These are phyloP conservation scores for Dothistroma septosporum DNA, from an alignment of 2,329 filamentous ascomycete species.

Conservation along the genomic window DNA sequence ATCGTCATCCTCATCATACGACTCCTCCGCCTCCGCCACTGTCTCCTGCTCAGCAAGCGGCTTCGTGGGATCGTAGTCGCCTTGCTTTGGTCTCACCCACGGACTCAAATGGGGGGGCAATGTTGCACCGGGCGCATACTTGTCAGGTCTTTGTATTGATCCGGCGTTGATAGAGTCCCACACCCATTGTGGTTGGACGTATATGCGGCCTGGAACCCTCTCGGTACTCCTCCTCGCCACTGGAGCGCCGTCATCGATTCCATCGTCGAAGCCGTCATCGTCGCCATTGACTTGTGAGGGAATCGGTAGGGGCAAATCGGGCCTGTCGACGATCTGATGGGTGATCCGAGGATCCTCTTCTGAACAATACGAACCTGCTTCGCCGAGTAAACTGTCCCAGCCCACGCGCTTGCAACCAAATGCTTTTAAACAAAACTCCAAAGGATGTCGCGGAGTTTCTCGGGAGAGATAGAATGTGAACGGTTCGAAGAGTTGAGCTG, in stretches of 20 bases:
- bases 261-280: conserved; percentile 46
- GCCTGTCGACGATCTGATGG: conserved; percentile 92
- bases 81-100: conserved; percentile 82
- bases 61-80: conserved; percentile 85
- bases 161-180: conserved; percentile 96
- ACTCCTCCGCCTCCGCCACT: conserved; percentile 72
- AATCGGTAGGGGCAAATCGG: conserved; percentile 55
- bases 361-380: conserved; percentile 78
- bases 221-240: conserved; percentile 49
- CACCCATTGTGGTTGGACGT: conserved; percentile 96
- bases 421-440: conserved; percentile 88
- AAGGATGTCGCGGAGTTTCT: conserved; percentile 81
- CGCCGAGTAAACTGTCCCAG: conserved; percentile 87
- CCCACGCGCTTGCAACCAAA: conserved; percentile 96
- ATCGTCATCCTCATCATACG: conserved; percentile 48
- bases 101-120: conserved; percentile 93
- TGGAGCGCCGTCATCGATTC: conserved; percentile 60
- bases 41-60: conserved; percentile 83
- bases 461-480: conserved; percentile 91
- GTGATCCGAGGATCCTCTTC: conserved; percentile 86
- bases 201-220: conserved; percentile 84
- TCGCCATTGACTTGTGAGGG: conserved; percentile 38
- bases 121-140: conserved; percentile 84
- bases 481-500: conserved; percentile 74
- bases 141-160: conserved; percentile 77